Evolutionary conservation across 2,329 filamentous ascomycete genomes (phyloP), one percentile per base, ranked within the genome.

Genomic region (Orbilia blumenaviensis): DNA sequence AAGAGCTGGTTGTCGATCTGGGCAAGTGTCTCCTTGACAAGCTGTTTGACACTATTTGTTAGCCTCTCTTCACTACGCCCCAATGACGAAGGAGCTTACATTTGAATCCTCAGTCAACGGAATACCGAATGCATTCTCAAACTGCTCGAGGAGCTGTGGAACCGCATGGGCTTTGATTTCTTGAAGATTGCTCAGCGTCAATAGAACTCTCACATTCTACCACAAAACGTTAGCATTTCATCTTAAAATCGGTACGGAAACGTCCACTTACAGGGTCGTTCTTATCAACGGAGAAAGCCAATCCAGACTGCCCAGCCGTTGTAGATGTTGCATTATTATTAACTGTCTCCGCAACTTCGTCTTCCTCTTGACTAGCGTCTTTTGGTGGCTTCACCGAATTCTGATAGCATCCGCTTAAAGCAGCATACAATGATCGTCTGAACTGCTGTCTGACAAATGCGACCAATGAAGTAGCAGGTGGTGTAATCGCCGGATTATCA

Each of bases 1-100:
- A 99, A 99, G 36, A 99, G 89, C 4, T 92, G 90, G 10, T 90
- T 88, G 81, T 98, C 94, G 78, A 99, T 97, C 82, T 98, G 93
- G 14, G 88, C 88, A 10, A 98, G 89, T 2, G 96, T 93, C 81
- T 98, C 93, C 66, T 91, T 90, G 81, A 99, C 94, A 0, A 92
- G 95, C 82, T 79, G 25, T 27, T 36, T 18, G 29, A 29, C 16
- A 54, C 21, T 5, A n/a, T 16, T 14, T 32, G 23, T 64, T 44
- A 61, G 42, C 10, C 58, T 52, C n/a, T n/a, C 7, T 25, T 50
- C 27, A 1, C 2, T 34, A 34, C 21, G 8, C 10, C 16, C 5
- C 8, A 10, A 32, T 34, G 2, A 25, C 8, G 9, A 21, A 3
- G 16, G 8, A 62, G 18, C 52, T 44, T 72, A 80, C 78, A 50